Conservation (phyloP, 345 rosid genomes). For the Eucalyptus marginata region DNA sequence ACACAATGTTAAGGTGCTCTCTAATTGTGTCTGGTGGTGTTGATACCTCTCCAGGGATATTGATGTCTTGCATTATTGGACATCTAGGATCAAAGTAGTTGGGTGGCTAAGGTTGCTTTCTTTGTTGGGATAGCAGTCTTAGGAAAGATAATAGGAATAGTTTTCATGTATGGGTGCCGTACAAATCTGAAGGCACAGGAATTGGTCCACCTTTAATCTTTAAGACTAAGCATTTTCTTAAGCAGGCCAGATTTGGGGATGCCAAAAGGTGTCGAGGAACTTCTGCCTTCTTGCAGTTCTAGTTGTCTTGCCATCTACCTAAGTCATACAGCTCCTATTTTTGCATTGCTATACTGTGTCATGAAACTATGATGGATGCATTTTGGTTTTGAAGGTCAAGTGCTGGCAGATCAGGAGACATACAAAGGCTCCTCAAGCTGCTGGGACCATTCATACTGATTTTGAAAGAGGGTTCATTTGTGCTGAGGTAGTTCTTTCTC, state of each 20-base stretch:
- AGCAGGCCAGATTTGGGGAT: background rate
- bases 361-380: background rate
- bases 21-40: background rate
- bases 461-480: slow-evolving; percentile 97
- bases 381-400: slow-evolving; percentile 52
- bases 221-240: background rate
- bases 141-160: background rate
- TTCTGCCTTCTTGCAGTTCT: background rate
- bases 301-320: background rate
- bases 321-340: background rate
- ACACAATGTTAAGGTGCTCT: background rate
- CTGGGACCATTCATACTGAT: slow-evolving; percentile 89
- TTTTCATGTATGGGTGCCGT: background rate
- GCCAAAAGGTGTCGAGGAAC: background rate
- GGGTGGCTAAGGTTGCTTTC: background rate
- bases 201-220: background rate
- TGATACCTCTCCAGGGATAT: background rate
- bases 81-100: background rate
- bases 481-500: slow-evolving; percentile 64
- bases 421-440: slow-evolving; percentile 98
- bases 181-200: background rate
- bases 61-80: background rate
- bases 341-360: background rate
- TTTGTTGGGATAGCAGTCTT: background rate
- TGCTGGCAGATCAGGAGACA: slow-evolving; percentile 98